Base-by-base conservation (phyloP, 306 rosid genomes). In the Acmispon strigosus region DNA sequence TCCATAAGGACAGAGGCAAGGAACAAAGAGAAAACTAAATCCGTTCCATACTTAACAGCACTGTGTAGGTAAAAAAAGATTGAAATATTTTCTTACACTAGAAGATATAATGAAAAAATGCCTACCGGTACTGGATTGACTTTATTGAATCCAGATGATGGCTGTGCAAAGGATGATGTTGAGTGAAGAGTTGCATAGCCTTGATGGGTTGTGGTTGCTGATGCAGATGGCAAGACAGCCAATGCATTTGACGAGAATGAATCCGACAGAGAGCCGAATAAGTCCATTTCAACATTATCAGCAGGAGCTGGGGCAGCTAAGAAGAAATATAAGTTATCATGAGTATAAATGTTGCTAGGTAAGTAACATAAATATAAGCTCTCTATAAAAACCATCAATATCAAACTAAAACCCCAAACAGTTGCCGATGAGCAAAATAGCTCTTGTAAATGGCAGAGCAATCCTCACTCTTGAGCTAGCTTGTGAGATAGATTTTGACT, bases 251-350 rank as follows among this genome's bases (percentile, higher is more conserved):
- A 75, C 45, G 88, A 55, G 79, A 83, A 80, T 6, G 92, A 81
- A 10, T 89, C 90, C 0, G 88, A 74, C 39, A 87, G 85, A 15
- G 94, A 83, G 68, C 88, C 88, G 12, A 92, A 81, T 51, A 92
- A 74, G 76, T 86, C 89, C 72, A 85, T 66, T 83, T 87, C 92
- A 17, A 67, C 79, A 84, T 51, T 85, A 61, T 78, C 83, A 11
- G 86, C 51, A 74, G 78, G 13, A 66, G 68, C 62, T 7, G 80
- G 85, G 69, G 85, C 76, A 80, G 83, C 98, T 89, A 86, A 78
- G 61, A 76, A 69, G 69, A 70, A 49, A 70, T 45, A 64, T 16
- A 45, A 70, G 20, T 55, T 66, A 51, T 18, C 29, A 45, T 72
- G 77, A 83, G 77, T 37, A 45, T 45, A 56, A 47, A 49, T 57